Evolutionary conservation across 495 filamentous ascomycete genomes (phyloP), one percentile per base, ranked within the genome.

Genomic region (Margaritispora aquatica): DNA sequence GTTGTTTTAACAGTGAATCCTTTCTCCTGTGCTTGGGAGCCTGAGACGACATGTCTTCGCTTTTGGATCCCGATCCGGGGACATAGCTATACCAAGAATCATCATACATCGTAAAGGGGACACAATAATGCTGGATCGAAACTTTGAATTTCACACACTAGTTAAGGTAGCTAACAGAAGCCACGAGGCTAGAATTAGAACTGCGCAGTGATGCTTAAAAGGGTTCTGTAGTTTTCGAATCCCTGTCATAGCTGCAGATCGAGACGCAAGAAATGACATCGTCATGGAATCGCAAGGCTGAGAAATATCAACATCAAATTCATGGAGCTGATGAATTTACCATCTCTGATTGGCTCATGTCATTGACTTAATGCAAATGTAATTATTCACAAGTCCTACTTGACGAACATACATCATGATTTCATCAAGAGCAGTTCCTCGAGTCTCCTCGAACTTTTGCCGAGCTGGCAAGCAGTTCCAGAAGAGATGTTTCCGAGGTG

Each of bases 31-130:
- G 84, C 52, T 78, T 79, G 10, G 74, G 53, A 48, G 61, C 53
- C 49, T 75, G 73, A 10, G 67, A 63, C 2, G 64, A 60, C 7
- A 67, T 63, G 20, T 71, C 70, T 2, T 76, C 76, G 29, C 73
- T 72, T 59, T 74, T 75, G 15, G 79, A 68, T 38, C 78, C 73
- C 38, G 76, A 70, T 34, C 80, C 77, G 1, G 81, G 79, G 24
- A 85, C 81, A 63, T 86, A 81, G 58, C 77, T 83, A 70, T 89
- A 86, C 81, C 86, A 90, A 9, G 84, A 79, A 66, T 89, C 86
- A 68, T 90, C 87, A 73, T 88, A 89, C 86, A 88, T n/a, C 11
- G 61, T 57, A 36, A 50, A n/a, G 21, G 9, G 20, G n/a, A 50
- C 20, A 29, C 23, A 21, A 23, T 23, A 13, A 20, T 20, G 23